A percentile compares a stretch with the other conserved stretches of the same genome.
Conservation (phyloP, 2,329 filamentous ascomycete species). For the Aspergillus aculeatus region DNA sequence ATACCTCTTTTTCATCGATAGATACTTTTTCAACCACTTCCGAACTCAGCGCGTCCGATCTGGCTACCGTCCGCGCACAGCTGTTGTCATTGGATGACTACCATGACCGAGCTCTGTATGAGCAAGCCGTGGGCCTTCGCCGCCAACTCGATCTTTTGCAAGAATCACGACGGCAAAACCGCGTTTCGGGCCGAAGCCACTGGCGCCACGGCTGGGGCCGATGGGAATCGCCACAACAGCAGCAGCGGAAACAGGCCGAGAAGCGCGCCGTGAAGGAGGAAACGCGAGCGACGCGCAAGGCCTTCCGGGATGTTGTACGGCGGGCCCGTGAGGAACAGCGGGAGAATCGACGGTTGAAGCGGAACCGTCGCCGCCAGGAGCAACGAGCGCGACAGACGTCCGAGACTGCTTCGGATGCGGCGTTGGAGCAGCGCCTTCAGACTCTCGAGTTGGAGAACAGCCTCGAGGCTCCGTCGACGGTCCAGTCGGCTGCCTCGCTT, state of each 20-base stretch:
- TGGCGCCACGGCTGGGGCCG: slow-evolving; percentile 30
- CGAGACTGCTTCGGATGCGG: slow-evolving; percentile 9
- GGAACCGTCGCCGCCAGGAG: slow-evolving; percentile 25
- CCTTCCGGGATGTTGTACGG: slow-evolving; percentile 36
- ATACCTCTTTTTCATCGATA: slow-evolving; percentile 38
- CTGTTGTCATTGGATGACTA: slow-evolving; percentile 34
- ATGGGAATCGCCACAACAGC: slow-evolving; percentile 38
- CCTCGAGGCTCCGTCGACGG: slow-evolving; percentile 13
- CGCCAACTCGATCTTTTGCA: slow-evolving; percentile 34
- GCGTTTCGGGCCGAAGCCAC: slow-evolving; percentile 21
- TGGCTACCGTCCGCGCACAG: slow-evolving; percentile 37
- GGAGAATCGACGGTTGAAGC: slow-evolving; percentile 26
- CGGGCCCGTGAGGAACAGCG: slow-evolving; percentile 39
- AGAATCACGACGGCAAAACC: slow-evolving; percentile 34
- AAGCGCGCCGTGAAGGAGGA: slow-evolving; percentile 37
- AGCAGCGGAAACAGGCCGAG: slow-evolving; percentile 30
- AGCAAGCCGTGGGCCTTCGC: slow-evolving; percentile 37
- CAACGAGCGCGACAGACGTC: slow-evolving; percentile 14
- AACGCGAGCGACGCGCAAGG: slow-evolving; percentile 36
- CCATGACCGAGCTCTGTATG: slow-evolving; percentile 38
- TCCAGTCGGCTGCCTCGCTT: slow-evolving; percentile 11
- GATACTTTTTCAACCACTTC: slow-evolving; percentile 39
- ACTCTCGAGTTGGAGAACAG: slow-evolving; percentile 21
- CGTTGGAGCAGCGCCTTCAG: slow-evolving; percentile 22
- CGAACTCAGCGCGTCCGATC: slow-evolving; percentile 36